Evolutionary conservation across 306 rosid genomes (phyloP).

Genomic region (Quercus engelmannii): DNA sequence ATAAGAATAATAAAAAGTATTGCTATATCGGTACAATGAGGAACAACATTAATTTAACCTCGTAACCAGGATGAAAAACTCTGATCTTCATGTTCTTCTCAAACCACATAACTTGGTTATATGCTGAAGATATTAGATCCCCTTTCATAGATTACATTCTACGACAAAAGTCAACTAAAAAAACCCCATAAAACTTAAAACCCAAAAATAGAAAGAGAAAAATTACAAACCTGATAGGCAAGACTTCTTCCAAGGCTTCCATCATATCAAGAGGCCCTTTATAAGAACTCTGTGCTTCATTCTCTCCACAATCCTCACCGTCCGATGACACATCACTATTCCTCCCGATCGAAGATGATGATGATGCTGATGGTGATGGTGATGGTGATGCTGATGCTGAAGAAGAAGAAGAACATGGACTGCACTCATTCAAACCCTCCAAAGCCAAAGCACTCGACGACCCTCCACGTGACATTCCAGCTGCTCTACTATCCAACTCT

Average conservation of each 20-base stretch:
- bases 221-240: constrained; percentile 59
- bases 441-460: constrained; percentile 12
- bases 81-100: no score
- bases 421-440: constrained; percentile 34
- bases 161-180: neutral
- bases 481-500: constrained; percentile 11
- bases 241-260: constrained; percentile 76
- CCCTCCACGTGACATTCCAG: neutral
- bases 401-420: constrained; percentile 6
- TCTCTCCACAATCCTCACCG: constrained; percentile 41
- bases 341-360: constrained; percentile 82
- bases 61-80: no score
- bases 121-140: no score
- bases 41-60: no score
- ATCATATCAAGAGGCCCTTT: constrained; percentile 58
- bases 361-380: constrained; percentile 34
- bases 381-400: constrained; percentile 35
- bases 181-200: neutral
- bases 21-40: no score
- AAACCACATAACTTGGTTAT: no score
- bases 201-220: neutral
- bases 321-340: constrained; percentile 61
- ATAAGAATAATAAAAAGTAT: no score
- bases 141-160: neutral
- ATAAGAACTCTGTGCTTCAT: constrained; percentile 76